Percentiles rank a stretch among this genome's conserved stretches.
Evolutionary conservation across 306 rosid species (phyloP).

Genomic region (Trifolium dubium): DNA sequence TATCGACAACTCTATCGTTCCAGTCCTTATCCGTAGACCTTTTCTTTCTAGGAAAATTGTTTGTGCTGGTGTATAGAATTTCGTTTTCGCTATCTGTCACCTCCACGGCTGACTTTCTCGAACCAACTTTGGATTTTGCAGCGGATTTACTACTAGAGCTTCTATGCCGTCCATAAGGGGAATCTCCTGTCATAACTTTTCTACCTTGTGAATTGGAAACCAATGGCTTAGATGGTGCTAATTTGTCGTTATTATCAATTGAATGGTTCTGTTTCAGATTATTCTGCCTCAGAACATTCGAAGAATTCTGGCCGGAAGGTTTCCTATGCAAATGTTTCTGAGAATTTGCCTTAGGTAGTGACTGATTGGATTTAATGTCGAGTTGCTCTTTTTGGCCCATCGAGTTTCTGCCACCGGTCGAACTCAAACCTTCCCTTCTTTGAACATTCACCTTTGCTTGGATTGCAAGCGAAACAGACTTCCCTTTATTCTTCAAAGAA

Average conservation of each 20-base stretch:
- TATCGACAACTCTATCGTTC: constrained; percentile 61
- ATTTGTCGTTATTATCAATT: constrained; percentile 61
- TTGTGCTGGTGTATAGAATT: constrained; percentile 59
- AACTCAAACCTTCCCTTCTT: constrained; percentile 77
- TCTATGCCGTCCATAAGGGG: constrained; percentile 66
- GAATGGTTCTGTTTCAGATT: constrained; percentile 82
- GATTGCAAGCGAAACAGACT: constrained; percentile 90
- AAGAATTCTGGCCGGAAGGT: constrained; percentile 50
- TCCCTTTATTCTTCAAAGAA: constrained; percentile 60
- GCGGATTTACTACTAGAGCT: constrained; percentile 56
- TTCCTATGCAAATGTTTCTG: constrained; percentile 65
- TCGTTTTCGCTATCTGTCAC: constrained; percentile 71
- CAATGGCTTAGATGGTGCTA: constrained; percentile 60
- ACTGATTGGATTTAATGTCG: constrained; percentile 61
- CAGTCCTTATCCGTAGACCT: constrained; percentile 73
- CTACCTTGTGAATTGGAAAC: constrained; percentile 57
- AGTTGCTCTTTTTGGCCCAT: constrained; percentile 60
- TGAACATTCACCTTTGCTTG: constrained; percentile 99
- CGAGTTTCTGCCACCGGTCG: constrained; percentile 56
- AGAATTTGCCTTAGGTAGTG: constrained; percentile 48
- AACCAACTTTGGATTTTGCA: constrained; percentile 64
- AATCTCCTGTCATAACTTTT: constrained; percentile 58
- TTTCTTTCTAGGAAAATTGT: constrained; percentile 78
- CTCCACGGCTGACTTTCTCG: constrained; percentile 61
- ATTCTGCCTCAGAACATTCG: constrained; percentile 77